Conservation (phyloP, 2,329 filamentous ascomycete genomes). For the Monosporascus ibericus region DNA sequence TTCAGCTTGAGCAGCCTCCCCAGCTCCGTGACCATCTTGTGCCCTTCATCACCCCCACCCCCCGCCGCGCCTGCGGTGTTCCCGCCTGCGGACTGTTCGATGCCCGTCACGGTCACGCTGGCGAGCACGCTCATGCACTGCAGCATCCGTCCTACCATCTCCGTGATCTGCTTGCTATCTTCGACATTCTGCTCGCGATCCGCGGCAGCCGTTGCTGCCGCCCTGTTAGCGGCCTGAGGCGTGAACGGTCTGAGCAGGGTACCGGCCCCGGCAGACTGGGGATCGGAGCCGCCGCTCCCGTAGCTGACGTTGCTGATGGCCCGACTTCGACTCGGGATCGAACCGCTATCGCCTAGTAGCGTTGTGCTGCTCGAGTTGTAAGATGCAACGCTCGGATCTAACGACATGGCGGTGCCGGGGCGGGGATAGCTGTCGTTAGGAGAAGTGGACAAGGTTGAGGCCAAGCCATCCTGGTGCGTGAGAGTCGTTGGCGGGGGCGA, state of each 20-base stretch:
- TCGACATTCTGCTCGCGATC: constrained; percentile 53
- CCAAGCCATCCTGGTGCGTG: constrained; percentile 26
- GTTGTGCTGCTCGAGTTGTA: constrained; percentile 77
- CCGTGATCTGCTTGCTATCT: constrained; percentile 75
- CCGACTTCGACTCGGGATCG: constrained; percentile 54
- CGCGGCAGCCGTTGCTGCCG: constrained; percentile 14
- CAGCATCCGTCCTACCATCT: constrained; percentile 91
- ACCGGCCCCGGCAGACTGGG: constrained; percentile 29
- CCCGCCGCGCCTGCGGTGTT: not conserved
- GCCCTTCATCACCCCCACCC: constrained; percentile 60
- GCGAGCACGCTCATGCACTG: constrained; percentile 92
- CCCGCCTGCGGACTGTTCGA: constrained; percentile 21
- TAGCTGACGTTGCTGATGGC: constrained; percentile 81
- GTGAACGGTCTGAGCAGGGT: constrained; percentile 46
- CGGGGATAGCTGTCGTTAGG: constrained; percentile 37
- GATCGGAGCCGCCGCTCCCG: constrained; percentile 42
- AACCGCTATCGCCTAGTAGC: constrained; percentile 60
- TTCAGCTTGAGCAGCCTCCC: constrained; percentile 90
- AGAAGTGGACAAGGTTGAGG: constrained; percentile 43
- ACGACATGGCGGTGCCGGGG: constrained; percentile 67
- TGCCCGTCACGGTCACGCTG: constrained; percentile 42
- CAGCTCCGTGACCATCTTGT: constrained; percentile 75
- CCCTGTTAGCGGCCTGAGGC: constrained; percentile 30
- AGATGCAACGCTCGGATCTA: constrained; percentile 69
- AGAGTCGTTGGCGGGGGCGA: constrained; percentile 43